Evolutionary conservation across 768 basidiomycete genomes (phyloP), one percentile per base, ranked within the genome.

Genomic region (Panaeolus cyanescens): DNA sequence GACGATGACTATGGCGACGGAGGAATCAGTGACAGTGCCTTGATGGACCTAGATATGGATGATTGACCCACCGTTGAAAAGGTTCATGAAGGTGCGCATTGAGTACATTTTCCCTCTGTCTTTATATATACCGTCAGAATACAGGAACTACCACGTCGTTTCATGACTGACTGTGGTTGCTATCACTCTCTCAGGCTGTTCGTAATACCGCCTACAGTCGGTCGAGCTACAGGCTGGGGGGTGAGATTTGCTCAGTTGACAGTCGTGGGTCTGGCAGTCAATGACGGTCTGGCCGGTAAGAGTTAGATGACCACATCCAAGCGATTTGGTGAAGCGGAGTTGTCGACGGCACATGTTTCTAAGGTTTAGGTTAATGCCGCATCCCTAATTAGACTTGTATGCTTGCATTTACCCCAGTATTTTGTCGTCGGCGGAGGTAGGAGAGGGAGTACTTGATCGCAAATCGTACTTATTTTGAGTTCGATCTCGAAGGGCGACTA

Each of bases 1-100:
- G 81, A 83, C 33, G 82, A 83, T 39, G 87, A 89, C 54, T 90
- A 86, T 65, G 85, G 80, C 6, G 86, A 90, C 64, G 89, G 86
- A 2, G 91, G 87, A 12, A 80, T 92, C 59, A 80, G 82, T 25
- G 88, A 92, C 66, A 79, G 75, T 54, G 82, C 85, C 75, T 65
- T 91, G 33, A 79, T 84, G 67, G 85, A 87, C 39, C 70, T 89
- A 64, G 85, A 88, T 71, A 63, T 81, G 71, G 74, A 80, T 67
- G 70, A 75, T 63, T 79, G 71, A 67, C 60, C 59, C 28, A 57
- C 28, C n/a, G 28, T 56, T 40, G 55, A 62, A 25, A 59, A 60
- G 32, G 40, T 32, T 56, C 32, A 60, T 59, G 20, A 28, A 32
- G 57, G 65, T 50, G 64, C 54, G 64, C 81, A 84, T 8, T 71